Base-by-base conservation (phyloP, 139 green algal genomes). In the Chlamydomonas eustigma region DNA sequence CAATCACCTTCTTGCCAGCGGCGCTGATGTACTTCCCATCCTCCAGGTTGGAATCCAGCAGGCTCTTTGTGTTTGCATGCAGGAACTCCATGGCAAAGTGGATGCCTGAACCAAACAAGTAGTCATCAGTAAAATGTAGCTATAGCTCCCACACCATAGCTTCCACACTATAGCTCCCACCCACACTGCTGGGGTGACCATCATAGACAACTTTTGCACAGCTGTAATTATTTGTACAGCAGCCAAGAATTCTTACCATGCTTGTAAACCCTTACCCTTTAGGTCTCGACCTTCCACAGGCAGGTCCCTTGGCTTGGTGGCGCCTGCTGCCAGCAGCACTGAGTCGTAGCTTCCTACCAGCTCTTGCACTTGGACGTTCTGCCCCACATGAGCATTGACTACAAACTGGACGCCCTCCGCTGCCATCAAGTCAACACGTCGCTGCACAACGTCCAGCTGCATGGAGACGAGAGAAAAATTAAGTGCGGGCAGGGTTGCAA, bases 71-170 rank as follows among this genome's bases (percentile, higher is more conserved):
- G 88, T 98, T 98, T 51, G 91, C 90, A 37, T 71, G 72, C 39
- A 98, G 85, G 84, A 98, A 98, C 44, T 98, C 93, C 94, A 98
- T 98, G 28, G 94, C 94, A 84, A 97, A 98, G 83, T 98, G 94
- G 32, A 98, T 84, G 65, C 94, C 94, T 6, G 38, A n/a, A n/a
- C n/a, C n/a, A n/a, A n/a, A n/a, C n/a, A n/a, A n/a, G n/a, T n/a
- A n/a, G n/a, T n/a, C n/a, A n/a, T n/a, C n/a, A n/a, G n/a, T n/a
- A n/a, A n/a, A n/a, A n/a, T n/a, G n/a, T n/a, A n/a, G n/a, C n/a
- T n/a, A n/a, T n/a, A n/a, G n/a, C n/a, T n/a, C n/a, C n/a, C n/a
- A n/a, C n/a, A n/a, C n/a, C n/a, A n/a, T n/a, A n/a, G n/a, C n/a
- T n/a, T n/a, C n/a, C n/a, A n/a, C n/a, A n/a, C n/a, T n/a, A n/a